Percentiles rank a stretch among this genome's conserved stretches.
Evolutionary conservation across 2,329 filamentous ascomycete species (phyloP).

Genomic region (Triangularia setosa): DNA sequence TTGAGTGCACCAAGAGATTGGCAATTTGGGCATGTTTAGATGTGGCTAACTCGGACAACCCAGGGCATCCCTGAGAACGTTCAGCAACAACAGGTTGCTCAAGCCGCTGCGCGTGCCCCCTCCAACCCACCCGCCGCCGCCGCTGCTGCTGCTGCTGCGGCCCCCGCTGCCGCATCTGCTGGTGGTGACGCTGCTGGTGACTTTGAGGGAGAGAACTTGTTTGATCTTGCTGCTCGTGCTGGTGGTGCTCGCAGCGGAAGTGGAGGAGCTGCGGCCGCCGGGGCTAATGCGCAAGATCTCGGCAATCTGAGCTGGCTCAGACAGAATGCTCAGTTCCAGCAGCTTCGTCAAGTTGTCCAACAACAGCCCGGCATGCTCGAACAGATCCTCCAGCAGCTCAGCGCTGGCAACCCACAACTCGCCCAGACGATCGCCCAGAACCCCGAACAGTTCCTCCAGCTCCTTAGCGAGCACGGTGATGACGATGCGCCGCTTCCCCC

Average conservation of each 20-base stretch:
- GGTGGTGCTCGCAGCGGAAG: slow-evolving; percentile 41
- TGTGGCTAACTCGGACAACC: slow-evolving; percentile 11
- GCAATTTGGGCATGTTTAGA: background rate
- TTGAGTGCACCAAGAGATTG: slow-evolving; percentile 17
- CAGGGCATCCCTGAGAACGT: slow-evolving; percentile 89
- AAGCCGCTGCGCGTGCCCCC: slow-evolving; percentile 31
- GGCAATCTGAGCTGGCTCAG: slow-evolving; percentile 90
- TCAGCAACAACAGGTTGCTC: slow-evolving; percentile 42
- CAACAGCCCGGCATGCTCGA: slow-evolving; percentile 98
- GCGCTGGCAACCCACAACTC: slow-evolving; percentile 89
- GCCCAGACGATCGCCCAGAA: slow-evolving; percentile 89
- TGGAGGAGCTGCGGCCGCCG: slow-evolving; percentile 42
- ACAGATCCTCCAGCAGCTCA: slow-evolving; percentile 93
- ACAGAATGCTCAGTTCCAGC: slow-evolving; percentile 96
- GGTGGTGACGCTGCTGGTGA: slow-evolving; percentile 42
- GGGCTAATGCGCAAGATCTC: slow-evolving; percentile 47
- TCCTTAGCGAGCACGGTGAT: slow-evolving; percentile 76
- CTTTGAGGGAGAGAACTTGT: slow-evolving; percentile 77
- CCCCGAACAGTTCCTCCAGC: slow-evolving; percentile 86
- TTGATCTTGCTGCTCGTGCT: slow-evolving; percentile 82
- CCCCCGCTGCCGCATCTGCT: slow-evolving; percentile 41
- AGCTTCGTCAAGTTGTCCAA: slow-evolving; percentile 93
- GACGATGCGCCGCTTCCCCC: slow-evolving; percentile 82
- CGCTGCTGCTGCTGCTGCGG: slow-evolving; percentile 39
- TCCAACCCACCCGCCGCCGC: slow-evolving; percentile 38